Percentiles rank a stretch among this genome's conserved stretches.
phyloP scores from a whole-genome alignment of 2,329 filamentous ascomycete genomes.

The Clathrospora elynae region DNA sequence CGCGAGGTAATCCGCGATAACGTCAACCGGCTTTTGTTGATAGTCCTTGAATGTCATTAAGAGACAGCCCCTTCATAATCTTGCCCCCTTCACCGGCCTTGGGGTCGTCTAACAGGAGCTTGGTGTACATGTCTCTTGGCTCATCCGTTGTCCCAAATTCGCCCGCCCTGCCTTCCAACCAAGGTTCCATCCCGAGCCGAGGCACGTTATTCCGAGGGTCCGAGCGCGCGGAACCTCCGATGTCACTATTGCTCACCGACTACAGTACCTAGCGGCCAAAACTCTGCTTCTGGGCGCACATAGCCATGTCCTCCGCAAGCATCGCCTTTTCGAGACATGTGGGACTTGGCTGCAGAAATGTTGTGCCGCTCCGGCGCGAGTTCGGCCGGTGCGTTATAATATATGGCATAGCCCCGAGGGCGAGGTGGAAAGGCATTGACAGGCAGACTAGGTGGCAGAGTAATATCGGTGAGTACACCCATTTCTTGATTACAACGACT shows the following conservation, averaged over 20 bases:
- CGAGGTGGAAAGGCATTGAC: constrained; percentile 7
- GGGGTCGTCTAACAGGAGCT: too few species aligned
- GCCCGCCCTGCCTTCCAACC: constrained; percentile 8
- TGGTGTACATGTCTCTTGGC: too few species aligned
- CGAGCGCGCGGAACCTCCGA: constrained; percentile 20
- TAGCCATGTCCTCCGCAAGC: constrained; percentile 34
- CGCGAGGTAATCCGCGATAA: too few species aligned
- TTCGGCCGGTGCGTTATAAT: constrained; percentile 30
- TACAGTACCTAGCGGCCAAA: constrained; percentile 5
- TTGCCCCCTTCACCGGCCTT: too few species aligned
- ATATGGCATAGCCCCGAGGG: constrained; percentile 4
- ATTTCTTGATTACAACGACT: background rate
- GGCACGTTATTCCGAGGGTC: constrained; percentile 19
- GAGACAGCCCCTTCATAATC: too few species aligned
- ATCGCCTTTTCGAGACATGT: constrained; percentile 35
- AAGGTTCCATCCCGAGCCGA: constrained; percentile 16
- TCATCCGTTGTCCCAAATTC: constrained; percentile 2
- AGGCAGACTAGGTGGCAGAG: constrained; percentile 20
- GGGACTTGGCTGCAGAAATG: constrained; percentile 23
- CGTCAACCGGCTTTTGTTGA: too few species aligned
- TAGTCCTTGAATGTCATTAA: too few species aligned
- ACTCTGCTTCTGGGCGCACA: constrained; percentile 20
- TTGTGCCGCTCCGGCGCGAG: constrained; percentile 25
- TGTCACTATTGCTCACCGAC: constrained; percentile 23
- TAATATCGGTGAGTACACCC: constrained; percentile 23